phyloP scores from a whole-genome alignment of 768 basidiomycete species.

The Suillus discolor region DNA sequence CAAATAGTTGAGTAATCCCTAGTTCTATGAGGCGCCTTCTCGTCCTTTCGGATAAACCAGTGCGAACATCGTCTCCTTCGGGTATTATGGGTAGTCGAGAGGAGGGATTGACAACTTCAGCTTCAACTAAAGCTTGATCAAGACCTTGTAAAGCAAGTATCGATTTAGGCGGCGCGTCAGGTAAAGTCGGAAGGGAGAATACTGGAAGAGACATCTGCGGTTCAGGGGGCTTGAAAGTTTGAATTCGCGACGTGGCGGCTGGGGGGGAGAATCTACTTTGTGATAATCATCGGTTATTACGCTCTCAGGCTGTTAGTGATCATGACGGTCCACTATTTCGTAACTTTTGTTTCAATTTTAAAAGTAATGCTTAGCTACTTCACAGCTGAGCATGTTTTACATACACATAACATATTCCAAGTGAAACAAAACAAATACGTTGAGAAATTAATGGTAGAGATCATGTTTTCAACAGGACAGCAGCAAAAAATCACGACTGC shows the following conservation, averaged over 20 bases:
- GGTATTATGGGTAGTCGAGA: conserved; percentile 45
- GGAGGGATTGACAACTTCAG: conserved; percentile 66
- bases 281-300: no score
- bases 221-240: background rate
- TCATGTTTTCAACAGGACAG: no score
- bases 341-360: no score
- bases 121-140: conserved; percentile 70
- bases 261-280: background rate
- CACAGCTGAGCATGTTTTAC: no score
- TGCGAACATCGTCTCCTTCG: conserved; percentile 39
- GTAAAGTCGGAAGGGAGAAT: conserved; percentile 69
- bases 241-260: conserved; percentile 18
- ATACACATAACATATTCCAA: no score
- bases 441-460: no score
- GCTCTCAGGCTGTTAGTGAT: no score
- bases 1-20: conserved; percentile 86
- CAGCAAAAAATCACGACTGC: no score
- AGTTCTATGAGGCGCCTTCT: conserved; percentile 67
- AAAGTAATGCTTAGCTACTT: no score
- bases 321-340: background rate
- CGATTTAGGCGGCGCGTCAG: conserved; percentile 68
- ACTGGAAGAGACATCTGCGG: conserved; percentile 51
- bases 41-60: conserved; percentile 60
- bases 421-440: no score
- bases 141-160: conserved; percentile 79